These are phyloP conservation scores for Citrus australasica DNA, from an alignment of 345 rosid genomes.

Conservation along the genomic window DNA sequence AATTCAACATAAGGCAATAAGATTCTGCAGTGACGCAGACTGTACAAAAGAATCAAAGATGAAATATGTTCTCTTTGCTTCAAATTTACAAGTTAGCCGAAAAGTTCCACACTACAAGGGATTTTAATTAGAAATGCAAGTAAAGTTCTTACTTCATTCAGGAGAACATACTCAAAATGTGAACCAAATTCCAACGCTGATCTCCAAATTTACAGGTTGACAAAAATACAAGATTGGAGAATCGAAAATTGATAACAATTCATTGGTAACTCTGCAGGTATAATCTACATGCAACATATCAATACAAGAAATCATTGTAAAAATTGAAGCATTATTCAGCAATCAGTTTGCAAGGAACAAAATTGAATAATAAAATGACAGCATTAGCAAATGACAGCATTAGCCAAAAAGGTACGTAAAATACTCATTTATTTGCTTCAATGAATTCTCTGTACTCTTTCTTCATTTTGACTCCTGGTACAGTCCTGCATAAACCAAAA, in stretches of 20 bases:
- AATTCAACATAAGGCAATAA: too few relatives aligned
- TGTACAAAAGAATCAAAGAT: too few relatives aligned
- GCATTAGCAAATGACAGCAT: slow-evolving; percentile 14
- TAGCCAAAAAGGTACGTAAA: slow-evolving; percentile 6
- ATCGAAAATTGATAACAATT: slow-evolving; percentile 1
- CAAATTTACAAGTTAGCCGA: too few relatives aligned
- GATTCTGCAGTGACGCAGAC: too few relatives aligned
- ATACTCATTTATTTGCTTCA: slow-evolving; percentile 68
- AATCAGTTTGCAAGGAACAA: slow-evolving; percentile 28
- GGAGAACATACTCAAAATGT: neutral
- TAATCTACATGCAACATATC: slow-evolving; percentile 19
- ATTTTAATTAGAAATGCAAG: neutral
- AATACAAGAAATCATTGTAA: slow-evolving; percentile 9
- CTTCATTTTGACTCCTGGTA: slow-evolving; percentile 96
- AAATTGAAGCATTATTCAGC: slow-evolving; percentile 21
- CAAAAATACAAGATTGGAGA: slow-evolving; percentile 2
- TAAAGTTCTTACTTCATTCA: neutral
- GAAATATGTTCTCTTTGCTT: too few relatives aligned
- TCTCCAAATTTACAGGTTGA: neutral
- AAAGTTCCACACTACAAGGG: neutral
- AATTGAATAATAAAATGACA: slow-evolving; percentile 32
- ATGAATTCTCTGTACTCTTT: slow-evolving; percentile 88
- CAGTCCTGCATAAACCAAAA: slow-evolving; percentile 43
- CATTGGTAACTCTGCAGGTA: slow-evolving; percentile 18
- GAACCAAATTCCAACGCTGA: neutral